A percentile compares a stretch with the other conserved stretches of the same genome.
Evolutionary conservation across 2,329 filamentous ascomycete species (phyloP).

Genomic region (Thielaviopsis populi): DNA sequence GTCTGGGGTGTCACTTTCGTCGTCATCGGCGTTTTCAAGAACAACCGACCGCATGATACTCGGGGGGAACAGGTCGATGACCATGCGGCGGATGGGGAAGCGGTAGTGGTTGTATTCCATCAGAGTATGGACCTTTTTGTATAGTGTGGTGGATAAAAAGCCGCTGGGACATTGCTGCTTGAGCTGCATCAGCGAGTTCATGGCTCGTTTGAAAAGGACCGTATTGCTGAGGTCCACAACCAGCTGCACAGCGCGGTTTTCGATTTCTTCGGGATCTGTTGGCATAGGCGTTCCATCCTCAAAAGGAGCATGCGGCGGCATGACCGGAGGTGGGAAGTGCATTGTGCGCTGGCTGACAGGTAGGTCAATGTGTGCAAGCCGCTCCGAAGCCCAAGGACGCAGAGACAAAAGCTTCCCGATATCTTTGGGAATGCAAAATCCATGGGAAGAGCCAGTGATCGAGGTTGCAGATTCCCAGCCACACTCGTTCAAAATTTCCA

Average conservation of each 20-base stretch:
- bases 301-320: slow-evolving; percentile 25
- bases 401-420: slow-evolving; percentile 67
- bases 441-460: slow-evolving; percentile 64
- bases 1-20: slow-evolving; percentile 35
- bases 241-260: slow-evolving; percentile 66
- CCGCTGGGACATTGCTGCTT: slow-evolving; percentile 59
- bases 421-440: slow-evolving; percentile 71
- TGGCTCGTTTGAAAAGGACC: slow-evolving; percentile 76
- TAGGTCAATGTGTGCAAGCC: slow-evolving; percentile 32
- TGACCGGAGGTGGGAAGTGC: slow-evolving; percentile 27
- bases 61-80: slow-evolving; percentile 90
- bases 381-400: slow-evolving; percentile 36
- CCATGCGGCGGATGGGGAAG: slow-evolving; percentile 71
- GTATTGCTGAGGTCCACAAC: slow-evolving; percentile 85
- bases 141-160: slow-evolving; percentile 63
- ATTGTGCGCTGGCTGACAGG: slow-evolving; percentile 39
- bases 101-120: slow-evolving; percentile 84
- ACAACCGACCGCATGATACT: slow-evolving; percentile 73
- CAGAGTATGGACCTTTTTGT: slow-evolving; percentile 70
- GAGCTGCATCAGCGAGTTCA: slow-evolving; percentile 65
- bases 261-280: slow-evolving; percentile 37
- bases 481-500: slow-evolving; percentile 76
- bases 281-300: slow-evolving; percentile 27
- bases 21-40: slow-evolving; percentile 45
- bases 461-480: slow-evolving; percentile 91